A percentile compares a stretch with the other conserved stretches of the same genome.
These are phyloP conservation scores for Trypanosoma caninum DNA, from an alignment of 208 protist species.

Conservation along the genomic window DNA sequence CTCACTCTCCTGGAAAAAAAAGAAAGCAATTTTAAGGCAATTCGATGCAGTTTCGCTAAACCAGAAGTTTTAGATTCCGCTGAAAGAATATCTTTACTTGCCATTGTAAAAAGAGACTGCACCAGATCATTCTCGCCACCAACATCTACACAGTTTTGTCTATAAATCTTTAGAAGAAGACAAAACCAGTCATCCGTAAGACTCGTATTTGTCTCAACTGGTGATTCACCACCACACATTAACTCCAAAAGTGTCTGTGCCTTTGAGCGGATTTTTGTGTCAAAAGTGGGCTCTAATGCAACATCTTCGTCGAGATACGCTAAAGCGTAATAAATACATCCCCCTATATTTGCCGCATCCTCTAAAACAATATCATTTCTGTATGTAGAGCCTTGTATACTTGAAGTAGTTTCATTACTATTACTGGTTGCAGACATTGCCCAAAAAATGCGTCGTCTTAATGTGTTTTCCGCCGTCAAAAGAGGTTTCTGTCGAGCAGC, in stretches of 20 bases:
- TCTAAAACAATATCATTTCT: not conserved
- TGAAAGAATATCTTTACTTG: conserved; percentile 9
- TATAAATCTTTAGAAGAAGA: conserved; percentile 13
- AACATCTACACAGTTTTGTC: not conserved
- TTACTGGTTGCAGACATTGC: not conserved
- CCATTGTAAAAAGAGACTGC: conserved; percentile 18
- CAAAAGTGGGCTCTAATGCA: conserved; percentile 13
- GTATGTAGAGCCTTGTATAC: not conserved
- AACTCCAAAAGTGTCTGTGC: conserved; percentile 12
- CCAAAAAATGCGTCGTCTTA: not conserved
- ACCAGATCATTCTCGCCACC: conserved; percentile 4
- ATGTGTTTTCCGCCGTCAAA: not conserved
- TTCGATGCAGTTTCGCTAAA: conserved; percentile 2
- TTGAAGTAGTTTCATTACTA: conserved; percentile 9
- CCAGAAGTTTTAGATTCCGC: not conserved
- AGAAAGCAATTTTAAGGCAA: conserved; percentile 17
- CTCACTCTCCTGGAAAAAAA: conserved; percentile 12
- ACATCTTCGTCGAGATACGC: conserved; percentile 21
- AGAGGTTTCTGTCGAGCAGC: not conserved
- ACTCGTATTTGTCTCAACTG: not conserved
- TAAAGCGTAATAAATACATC: conserved; percentile 22
- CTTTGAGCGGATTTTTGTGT: conserved; percentile 1
- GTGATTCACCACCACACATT: conserved; percentile 18
- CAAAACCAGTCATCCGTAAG: conserved; percentile 18
- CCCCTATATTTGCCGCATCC: not conserved